Evolutionary conservation across 371 early-diverging fungal species (phyloP).

Genomic region (Mucor lusitanicus): DNA sequence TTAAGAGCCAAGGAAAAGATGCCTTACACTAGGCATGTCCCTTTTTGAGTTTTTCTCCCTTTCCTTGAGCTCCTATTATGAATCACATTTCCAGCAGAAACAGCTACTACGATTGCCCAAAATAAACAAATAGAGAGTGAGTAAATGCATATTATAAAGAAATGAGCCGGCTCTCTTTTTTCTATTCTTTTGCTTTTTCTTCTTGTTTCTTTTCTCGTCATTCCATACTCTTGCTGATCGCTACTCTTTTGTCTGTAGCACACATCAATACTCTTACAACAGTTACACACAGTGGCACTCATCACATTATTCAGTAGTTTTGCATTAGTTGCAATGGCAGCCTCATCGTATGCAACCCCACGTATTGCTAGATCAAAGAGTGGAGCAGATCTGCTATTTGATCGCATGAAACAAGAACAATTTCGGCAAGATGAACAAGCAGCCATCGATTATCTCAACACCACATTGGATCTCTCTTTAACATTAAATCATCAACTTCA

Average conservation of each 20-base stretch:
- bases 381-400: constrained; percentile 33
- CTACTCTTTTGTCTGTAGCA: neutral
- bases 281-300: neutral
- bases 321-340: constrained; percentile 8
- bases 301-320: constrained; percentile 8
- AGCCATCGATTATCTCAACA: constrained; percentile 40
- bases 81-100: neutral
- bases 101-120: neutral
- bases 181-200: constrained; percentile 2
- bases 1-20: neutral
- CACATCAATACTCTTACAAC: neutral
- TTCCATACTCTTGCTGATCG: constrained; percentile 1
- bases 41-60: neutral
- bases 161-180: neutral
- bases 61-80: constrained; percentile 6
- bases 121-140: neutral
- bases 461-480: constrained; percentile 15
- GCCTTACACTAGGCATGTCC: neutral
- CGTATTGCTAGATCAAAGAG: constrained; percentile 39
- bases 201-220: neutral
- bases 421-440: constrained; percentile 30
- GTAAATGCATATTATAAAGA: constrained; percentile 14
- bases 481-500: constrained; percentile 52
- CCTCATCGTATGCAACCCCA: constrained; percentile 27
- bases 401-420: constrained; percentile 37